phyloP scores from a whole-genome alignment of 2,329 filamentous ascomycete genomes.

The Fusarium virguliforme region DNA sequence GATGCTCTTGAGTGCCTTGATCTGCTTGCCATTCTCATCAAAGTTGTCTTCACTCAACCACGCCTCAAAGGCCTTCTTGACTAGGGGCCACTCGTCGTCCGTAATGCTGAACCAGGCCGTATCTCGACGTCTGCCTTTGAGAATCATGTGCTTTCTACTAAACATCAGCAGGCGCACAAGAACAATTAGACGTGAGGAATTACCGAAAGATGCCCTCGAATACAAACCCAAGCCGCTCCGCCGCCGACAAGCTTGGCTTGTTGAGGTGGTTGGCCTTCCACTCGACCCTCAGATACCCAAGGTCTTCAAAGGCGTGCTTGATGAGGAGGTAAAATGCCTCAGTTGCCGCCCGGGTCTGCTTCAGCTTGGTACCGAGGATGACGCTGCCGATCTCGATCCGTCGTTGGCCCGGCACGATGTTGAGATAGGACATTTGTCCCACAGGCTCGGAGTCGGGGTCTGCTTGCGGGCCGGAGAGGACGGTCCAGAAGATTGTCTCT shows the following conservation, averaged over 20 bases:
- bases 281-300: conserved; percentile 72
- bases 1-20: conserved; percentile 59
- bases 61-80: conserved; percentile 63
- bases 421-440: conserved; percentile 63
- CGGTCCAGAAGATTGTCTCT: conserved; percentile 62
- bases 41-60: conserved; percentile 74
- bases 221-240: conserved; percentile 70
- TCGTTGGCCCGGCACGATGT: conserved; percentile 64
- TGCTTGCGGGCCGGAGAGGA: conserved; percentile 56
- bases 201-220: conserved; percentile 73
- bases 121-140: conserved; percentile 71
- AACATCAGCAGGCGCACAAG: neutral
- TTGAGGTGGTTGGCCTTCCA: conserved; percentile 77
- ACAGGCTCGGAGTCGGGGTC: conserved; percentile 54
- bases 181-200: fast-evolving
- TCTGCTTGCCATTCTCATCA: conserved; percentile 68
- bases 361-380: conserved; percentile 65
- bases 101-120: conserved; percentile 74
- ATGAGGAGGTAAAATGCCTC: conserved; percentile 73
- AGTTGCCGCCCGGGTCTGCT: conserved; percentile 70
- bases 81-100: conserved; percentile 70
- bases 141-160: conserved; percentile 69
- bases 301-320: conserved; percentile 65
- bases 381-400: conserved; percentile 73
- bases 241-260: conserved; percentile 67